Base-by-base conservation (phyloP, 1,284 basidiomycete species). In the Peniophora sp. region DNA sequence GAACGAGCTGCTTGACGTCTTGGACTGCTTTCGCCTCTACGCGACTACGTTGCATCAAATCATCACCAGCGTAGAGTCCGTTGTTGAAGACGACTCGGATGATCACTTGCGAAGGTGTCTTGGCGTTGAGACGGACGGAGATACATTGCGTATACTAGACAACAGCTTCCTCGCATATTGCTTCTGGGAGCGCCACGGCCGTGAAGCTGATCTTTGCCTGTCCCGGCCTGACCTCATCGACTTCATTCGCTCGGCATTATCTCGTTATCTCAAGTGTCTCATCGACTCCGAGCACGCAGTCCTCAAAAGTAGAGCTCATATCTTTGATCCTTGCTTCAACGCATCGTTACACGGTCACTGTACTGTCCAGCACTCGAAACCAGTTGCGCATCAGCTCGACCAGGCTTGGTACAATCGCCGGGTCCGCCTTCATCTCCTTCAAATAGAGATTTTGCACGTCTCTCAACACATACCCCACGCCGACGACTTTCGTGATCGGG, bases 331-430 rank as follows among this genome's bases (percentile, higher is more conserved):
- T 24, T 55, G 53, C 38, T 38, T 50, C 17, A 22, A 27, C 2
- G 9, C 39, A 25, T 25, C 41, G 6, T 45, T 49, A 39, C 22
- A 38, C 23, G 47, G 51, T 2, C n/a, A 22, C 10, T 58, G 56
- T 47, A 41, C 17, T 11, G 3, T 47, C 10, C 23, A 25, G 1
- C 49, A 50, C 22, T 2, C 39, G 38, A 20, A 39, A 19, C 14
- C 25, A 3, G 22, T 17, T 1, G 10, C 47, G 16, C 35, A 52
- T 17, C 20, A 50, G 8, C 25, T 56, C 44, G 50, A 49, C 23
- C 47, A 39, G 35, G 41, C 16, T 20, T 50, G 47, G 47, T 58
- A 57, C 23, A 52, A 56, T 43, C 47, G 41, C 27, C 48, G 53
- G 23, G 47, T 47, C 12, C 47, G 47, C 8, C 46, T 54, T 20